Evolutionary conservation across 106 monocot genomes (phyloP), one percentile per base, ranked within the genome.

Genomic region (Amphibolis antarctica): DNA sequence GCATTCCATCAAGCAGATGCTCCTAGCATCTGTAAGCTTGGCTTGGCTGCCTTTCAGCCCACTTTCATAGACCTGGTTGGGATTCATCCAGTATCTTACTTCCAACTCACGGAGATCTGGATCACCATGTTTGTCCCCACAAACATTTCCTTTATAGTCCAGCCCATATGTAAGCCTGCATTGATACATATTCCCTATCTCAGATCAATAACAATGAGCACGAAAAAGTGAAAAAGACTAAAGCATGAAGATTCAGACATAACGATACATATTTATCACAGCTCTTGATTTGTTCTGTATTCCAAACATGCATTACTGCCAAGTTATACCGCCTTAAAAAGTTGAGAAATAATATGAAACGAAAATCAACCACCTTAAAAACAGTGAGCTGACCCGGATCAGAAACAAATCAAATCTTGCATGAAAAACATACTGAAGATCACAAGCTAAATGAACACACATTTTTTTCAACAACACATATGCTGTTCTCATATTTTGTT

Each of bases 81-180:
- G 85, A 47, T 89, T 89, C 79, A 82, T 62, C 81, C 81, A 89
- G 44, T 89, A 89, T 65, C 48, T 77, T 47, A 89, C 82, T 64
- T 85, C 85, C 24, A 89, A 44, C 43, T 89, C 88, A 15, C 77
- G 84, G 55, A 89, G 79, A 75, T 89, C 77, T 14, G 77, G 88
- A 61, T 87, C 66, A n/a, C 68, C 80, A 76, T 88, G 82, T 48
- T 62, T 82, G 65, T 79, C 54, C 25, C 98, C 98, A 63, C 98
- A 98, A 1, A 98, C 64, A 76, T 98, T 98, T 60, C 98, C 98
- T 84, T 91, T 88, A 62, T 98, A 98, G 70, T 98, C 98, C 42
- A 98, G 64, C 23, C 87, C 98, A 62, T 98, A 91, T 15, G 84
- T 98, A 0, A 98, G 89, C 76, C 96, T 98, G 76, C 62, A 77